A percentile compares a stretch with the other conserved stretches of the same genome.
phyloP scores from a whole-genome alignment of 352 stramenopile genomes.

The Albugo laibachii region DNA sequence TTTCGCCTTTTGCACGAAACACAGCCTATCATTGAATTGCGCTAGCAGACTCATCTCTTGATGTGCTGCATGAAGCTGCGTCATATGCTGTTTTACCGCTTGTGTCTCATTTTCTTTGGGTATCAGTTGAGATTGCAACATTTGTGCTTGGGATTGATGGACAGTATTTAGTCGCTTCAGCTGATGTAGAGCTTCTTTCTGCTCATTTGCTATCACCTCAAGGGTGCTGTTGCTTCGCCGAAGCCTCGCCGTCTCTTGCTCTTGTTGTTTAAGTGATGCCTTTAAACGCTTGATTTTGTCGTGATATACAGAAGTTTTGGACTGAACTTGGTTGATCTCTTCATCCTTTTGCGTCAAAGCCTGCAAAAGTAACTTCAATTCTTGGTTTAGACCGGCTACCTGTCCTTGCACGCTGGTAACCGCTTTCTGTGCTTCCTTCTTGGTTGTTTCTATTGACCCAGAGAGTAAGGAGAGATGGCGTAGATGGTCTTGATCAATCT shows the following conservation, averaged over 20 bases:
- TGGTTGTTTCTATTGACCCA: constrained; percentile 21
- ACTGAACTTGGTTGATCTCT: constrained; percentile 16
- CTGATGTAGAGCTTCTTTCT: constrained; percentile 23
- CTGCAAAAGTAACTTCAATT: constrained; percentile 48
- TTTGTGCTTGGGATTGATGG: constrained; percentile 47
- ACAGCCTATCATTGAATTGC: constrained; percentile 39
- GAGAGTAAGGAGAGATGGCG: constrained; percentile 31
- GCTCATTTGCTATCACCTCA: constrained; percentile 7
- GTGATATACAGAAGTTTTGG: neutral
- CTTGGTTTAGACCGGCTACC: constrained; percentile 29
- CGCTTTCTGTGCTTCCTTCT: constrained; percentile 16
- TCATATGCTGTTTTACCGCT: constrained; percentile 41
- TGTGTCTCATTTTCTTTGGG: constrained; percentile 42
- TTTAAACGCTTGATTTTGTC: constrained; percentile 15
- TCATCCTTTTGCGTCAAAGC: constrained; percentile 39
- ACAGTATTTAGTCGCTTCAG: constrained; percentile 45
- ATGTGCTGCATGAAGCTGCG: constrained; percentile 32
- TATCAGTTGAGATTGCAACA: constrained; percentile 43
- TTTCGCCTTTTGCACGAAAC: constrained; percentile 18
- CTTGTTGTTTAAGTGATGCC: constrained; percentile 14
- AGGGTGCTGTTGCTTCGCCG: neutral
- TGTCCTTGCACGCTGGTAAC: constrained; percentile 25
- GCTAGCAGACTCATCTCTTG: constrained; percentile 49
- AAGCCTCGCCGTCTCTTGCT: constrained; percentile 12
- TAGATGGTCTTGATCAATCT: constrained; percentile 45